Evolutionary conservation across 345 rosid genomes (phyloP).

Genomic region (Populus simonii): DNA sequence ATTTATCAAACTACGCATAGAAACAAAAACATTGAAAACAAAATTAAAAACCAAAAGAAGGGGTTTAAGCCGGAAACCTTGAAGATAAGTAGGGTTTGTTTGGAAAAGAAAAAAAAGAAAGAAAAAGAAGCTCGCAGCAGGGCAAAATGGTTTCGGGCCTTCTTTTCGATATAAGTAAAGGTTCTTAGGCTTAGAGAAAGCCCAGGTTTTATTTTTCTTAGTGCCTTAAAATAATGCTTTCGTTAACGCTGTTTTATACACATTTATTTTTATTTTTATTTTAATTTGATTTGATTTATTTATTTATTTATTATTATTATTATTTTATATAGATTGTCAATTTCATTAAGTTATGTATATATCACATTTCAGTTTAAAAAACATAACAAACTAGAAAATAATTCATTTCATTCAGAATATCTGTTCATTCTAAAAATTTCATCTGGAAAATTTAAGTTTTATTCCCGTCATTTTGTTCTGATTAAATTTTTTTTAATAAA

Average conservation of each 20-base stretch:
- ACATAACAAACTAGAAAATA: too few species aligned
- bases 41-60: background rate
- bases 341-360: too few species aligned
- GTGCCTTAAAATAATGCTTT: background rate
- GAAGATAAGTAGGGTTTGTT: constrained; percentile 8
- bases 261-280: too few species aligned
- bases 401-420: rapidly evolving
- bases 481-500: too few species aligned
- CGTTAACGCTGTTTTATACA: background rate
- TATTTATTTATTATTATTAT: too few species aligned
- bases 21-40: background rate
- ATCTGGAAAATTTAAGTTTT: rapidly evolving
- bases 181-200: background rate
- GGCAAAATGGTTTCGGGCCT: background rate
- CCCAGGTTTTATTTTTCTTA: background rate
- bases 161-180: background rate
- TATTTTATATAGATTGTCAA: too few species aligned
- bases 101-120: background rate
- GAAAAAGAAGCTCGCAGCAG: background rate
- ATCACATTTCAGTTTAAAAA: too few species aligned
- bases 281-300: too few species aligned
- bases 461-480: rapidly evolving
- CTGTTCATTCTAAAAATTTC: rapidly evolving
- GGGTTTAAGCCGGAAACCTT: background rate
- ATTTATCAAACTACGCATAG: background rate